A percentile compares a stretch with the other conserved stretches of the same genome.
phyloP scores from a whole-genome alignment of 2,329 filamentous ascomycete species.

The Conoideocrella luteorostrata region DNA sequence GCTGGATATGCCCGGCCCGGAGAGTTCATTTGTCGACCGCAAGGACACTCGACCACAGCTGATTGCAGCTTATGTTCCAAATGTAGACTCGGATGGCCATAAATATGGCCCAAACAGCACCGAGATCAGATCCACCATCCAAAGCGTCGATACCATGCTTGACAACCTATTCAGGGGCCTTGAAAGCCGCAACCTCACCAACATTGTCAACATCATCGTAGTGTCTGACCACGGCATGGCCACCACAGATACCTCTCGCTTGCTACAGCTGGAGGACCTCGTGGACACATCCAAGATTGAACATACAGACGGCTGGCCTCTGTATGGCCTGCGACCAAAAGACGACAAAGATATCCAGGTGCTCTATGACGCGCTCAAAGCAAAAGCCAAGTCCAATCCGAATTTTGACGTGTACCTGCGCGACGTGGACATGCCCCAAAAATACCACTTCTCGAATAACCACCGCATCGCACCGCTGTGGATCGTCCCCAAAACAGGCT shows the following conservation, averaged over 20 bases:
- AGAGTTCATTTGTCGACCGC: conserved; percentile 44
- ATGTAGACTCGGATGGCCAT: conserved; percentile 85
- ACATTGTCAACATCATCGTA: conserved; percentile 89
- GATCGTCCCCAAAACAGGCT: conserved; percentile 88
- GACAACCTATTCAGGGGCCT: conserved; percentile 69
- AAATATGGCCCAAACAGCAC: conserved; percentile 91
- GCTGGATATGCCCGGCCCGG: conserved; percentile 72
- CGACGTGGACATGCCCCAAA: conserved; percentile 80
- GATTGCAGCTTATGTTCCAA: conserved; percentile 89
- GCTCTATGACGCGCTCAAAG: conserved; percentile 57
- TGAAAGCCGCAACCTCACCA: conserved; percentile 72
- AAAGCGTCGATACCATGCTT: conserved; percentile 76
- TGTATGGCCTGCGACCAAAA: conserved; percentile 82
- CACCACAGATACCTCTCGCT: conserved; percentile 71
- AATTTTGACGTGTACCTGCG: conserved; percentile 83
- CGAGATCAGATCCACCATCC: conserved; percentile 74
- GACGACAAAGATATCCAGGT: conserved; percentile 56
- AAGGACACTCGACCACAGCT: conserved; percentile 70
- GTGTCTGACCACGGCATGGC: conserved; percentile 99
- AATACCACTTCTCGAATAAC: conserved; percentile 87
- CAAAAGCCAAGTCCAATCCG: conserved; percentile 53
- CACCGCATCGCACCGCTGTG: conserved; percentile 88
- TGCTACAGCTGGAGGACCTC: conserved; percentile 86
- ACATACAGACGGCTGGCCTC: conserved; percentile 88
- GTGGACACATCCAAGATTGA: conserved; percentile 71